Base-by-base conservation (phyloP, 179 eudicot genomes). In the Corrigiola litoralis region DNA sequence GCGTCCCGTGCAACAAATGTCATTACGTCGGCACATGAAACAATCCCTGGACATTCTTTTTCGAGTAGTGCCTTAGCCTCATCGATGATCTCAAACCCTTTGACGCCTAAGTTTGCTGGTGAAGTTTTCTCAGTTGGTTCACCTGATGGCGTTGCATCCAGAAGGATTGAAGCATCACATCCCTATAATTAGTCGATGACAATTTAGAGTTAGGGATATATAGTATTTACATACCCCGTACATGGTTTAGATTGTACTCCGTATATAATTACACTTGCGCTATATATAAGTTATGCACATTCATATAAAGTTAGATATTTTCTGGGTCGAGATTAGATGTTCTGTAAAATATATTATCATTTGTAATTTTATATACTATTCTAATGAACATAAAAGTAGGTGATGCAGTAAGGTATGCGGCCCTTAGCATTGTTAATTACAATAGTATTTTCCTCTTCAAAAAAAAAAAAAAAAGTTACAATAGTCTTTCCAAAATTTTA, bases 121-220 rank as follows among this genome's bases (percentile, higher is more conserved):
- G 80, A 76, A 2, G 13, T 33, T 34, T 72, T 76, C 64, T 76
- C 80, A 0, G 52, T 63, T 7, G 16, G 23, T 32, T 58, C 62
- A 4, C 66, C 67, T 10, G 65, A 28, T 46, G 65, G 69, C 10
- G 77, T 68, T 1, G 51, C 55, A 50, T 80, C 84, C 18, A 80
- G 57, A 0, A 80, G 65, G 6, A 80, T 66, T 0, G 80, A 77
- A 0, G 80, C 82, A 67, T 81, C 85, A 58, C 82, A 81, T 2
- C 82, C 85, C 85, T 80, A 67, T 29, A 36, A 5, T 32, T 23
- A 18, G 8, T 4, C 25, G 6, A 1, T 8, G 12, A 63, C 31
- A 0, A n/a, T 6, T 10, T 6, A 4, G 6, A 4, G 60, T 17
- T 1, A 28, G 36, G 20, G 18, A 40, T 16, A 37, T 6, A n/a